Evolutionary conservation across 2,329 filamentous ascomycete species (phyloP).

Genomic region (Calonectria hawksworthii): DNA sequence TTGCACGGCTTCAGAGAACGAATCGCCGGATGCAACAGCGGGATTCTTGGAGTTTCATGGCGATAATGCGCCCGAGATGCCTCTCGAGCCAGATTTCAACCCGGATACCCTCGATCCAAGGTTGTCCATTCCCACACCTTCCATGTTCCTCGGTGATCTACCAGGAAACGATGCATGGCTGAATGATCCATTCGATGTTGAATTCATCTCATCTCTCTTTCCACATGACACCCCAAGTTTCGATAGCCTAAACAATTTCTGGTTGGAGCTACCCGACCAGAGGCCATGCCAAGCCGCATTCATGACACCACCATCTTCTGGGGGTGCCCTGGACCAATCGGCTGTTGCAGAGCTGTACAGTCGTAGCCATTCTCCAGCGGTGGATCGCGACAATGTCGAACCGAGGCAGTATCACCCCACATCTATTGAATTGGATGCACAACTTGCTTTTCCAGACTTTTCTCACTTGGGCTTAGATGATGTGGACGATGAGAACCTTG

Average conservation of each 20-base stretch:
- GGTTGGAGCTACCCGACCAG: neutral
- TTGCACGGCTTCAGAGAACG: neutral
- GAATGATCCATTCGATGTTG: neutral
- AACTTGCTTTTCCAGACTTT: neutral
- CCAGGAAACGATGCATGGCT: neutral
- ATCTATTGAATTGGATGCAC: neutral
- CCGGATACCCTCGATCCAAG: constrained; percentile 2
- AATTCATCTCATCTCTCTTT: constrained; percentile 7
- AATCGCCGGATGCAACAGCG: neutral
- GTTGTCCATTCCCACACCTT: neutral
- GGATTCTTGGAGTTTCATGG: neutral
- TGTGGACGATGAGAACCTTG: constrained; percentile 2
- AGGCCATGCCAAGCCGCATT: neutral
- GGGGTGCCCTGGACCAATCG: neutral
- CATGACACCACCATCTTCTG: neutral
- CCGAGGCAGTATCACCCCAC: neutral
- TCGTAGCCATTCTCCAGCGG: constrained; percentile 5
- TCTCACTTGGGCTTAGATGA: neutral
- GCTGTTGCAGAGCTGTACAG: constrained; percentile 11
- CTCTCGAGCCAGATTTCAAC: neutral
- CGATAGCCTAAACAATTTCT: neutral
- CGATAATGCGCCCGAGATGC: neutral
- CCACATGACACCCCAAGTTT: neutral
- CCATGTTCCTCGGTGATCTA: neutral
- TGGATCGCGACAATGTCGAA: constrained; percentile 2